Evolutionary conservation across 2,329 filamentous ascomycete genomes (phyloP).

Genomic region (Penicillium decumbens): DNA sequence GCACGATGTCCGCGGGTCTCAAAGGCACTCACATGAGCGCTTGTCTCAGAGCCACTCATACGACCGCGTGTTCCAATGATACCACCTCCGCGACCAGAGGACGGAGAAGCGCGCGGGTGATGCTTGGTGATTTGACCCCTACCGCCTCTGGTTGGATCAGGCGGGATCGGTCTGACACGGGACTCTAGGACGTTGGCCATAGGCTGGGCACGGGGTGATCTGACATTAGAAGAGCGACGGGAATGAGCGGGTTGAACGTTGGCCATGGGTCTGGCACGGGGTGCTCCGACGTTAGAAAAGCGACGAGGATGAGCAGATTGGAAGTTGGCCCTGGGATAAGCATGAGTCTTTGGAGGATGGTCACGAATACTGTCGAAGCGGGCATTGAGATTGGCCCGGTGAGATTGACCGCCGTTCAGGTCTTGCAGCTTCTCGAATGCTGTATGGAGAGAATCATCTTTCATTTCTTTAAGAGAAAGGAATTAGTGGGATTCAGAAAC

Average conservation of each 20-base stretch:
- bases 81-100: slow-evolving; percentile 25
- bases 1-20: background rate
- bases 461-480: background rate
- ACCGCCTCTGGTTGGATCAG: slow-evolving; percentile 12
- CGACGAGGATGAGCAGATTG: background rate
- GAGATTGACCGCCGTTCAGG: slow-evolving; percentile 38
- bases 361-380: background rate
- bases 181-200: background rate
- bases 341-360: background rate
- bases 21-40: too few relatives aligned
- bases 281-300: background rate
- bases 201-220: too few relatives aligned
- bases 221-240: too few relatives aligned
- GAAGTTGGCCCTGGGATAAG: background rate
- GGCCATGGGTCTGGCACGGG: background rate
- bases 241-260: too few relatives aligned
- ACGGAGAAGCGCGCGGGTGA: background rate
- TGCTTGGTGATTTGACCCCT: slow-evolving; percentile 9
- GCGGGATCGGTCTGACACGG: background rate
- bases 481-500: slow-evolving; percentile 7
- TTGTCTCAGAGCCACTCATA: too few relatives aligned
- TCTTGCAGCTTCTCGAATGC: slow-evolving; percentile 30
- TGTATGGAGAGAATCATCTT: slow-evolving; percentile 23
- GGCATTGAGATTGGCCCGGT: slow-evolving; percentile 30
- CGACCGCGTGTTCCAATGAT: slow-evolving; percentile 22